Evolutionary conservation across 169 alveolate species (phyloP).

Genomic region (Babesia ovata): DNA sequence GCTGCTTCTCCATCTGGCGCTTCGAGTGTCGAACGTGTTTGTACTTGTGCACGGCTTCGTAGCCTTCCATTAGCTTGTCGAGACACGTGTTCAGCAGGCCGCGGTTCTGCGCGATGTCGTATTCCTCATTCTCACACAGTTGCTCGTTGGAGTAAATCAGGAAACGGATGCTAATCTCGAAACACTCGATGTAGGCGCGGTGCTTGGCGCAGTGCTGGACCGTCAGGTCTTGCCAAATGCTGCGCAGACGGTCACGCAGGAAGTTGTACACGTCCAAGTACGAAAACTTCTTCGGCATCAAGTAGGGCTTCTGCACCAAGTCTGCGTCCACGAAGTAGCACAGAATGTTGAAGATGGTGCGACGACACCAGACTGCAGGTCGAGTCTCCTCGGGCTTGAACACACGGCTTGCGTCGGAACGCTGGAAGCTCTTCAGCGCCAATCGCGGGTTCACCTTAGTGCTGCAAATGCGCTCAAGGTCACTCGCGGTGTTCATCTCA

Average conservation of each 20-base stretch:
- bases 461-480: constrained; percentile 71
- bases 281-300: constrained; percentile 66
- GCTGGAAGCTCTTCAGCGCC: constrained; percentile 81
- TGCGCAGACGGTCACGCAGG: constrained; percentile 81
- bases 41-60: constrained; percentile 75
- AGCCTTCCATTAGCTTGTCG: constrained; percentile 83
- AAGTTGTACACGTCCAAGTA: constrained; percentile 83
- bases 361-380: constrained; percentile 84
- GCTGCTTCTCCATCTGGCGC: background rate
- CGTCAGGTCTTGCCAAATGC: constrained; percentile 86
- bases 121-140: constrained; percentile 73
- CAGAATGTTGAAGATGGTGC: constrained; percentile 76
- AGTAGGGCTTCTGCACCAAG: constrained; percentile 51
- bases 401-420: constrained; percentile 84
- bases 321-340: constrained; percentile 82
- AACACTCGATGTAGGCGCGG: constrained; percentile 81
- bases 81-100: constrained; percentile 79
- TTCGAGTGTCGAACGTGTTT: background rate
- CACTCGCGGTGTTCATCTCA: constrained; percentile 81
- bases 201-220: constrained; percentile 84
- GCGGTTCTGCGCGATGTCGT: constrained; percentile 77
- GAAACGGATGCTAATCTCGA: constrained; percentile 81
- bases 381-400: constrained; percentile 79
- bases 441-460: constrained; percentile 68
- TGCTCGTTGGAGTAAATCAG: constrained; percentile 77